phyloP scores from a whole-genome alignment of 169 alveolate species.

The Eimeria maxima region DNA sequence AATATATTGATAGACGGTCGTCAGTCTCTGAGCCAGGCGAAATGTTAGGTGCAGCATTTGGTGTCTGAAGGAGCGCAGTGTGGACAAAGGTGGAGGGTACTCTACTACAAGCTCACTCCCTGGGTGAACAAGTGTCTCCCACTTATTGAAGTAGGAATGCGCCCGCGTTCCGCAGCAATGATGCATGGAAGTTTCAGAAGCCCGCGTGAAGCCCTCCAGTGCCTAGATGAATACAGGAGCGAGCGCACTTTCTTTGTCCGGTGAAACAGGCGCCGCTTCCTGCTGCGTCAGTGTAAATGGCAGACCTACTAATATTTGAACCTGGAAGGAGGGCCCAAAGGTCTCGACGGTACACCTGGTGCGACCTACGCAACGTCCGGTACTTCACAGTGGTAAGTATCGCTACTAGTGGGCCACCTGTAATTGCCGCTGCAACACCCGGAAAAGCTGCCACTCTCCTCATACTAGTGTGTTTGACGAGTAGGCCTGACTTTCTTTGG shows the following conservation, averaged over 20 bases:
- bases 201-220: not conserved
- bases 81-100: not conserved
- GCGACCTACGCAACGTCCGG: not conserved
- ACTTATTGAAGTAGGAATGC: not conserved
- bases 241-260: not conserved
- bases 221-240: not conserved
- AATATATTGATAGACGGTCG: not conserved
- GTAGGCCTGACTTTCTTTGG: conserved; percentile 12
- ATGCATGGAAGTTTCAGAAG: no score
- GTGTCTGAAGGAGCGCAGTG: not conserved
- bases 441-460: not conserved
- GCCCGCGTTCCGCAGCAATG: no score
- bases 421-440: not conserved
- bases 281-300: not conserved
- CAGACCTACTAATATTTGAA: not conserved
- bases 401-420: not conserved
- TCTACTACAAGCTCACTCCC: not conserved
- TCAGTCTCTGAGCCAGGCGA: no score
- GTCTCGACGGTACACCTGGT: not conserved
- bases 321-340: not conserved
- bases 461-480: not conserved
- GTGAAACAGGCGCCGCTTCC: not conserved
- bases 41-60: not conserved
- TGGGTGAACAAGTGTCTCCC: not conserved
- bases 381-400: not conserved